These are phyloP conservation scores for Parafenestella ontariensis DNA, from an alignment of 2,329 filamentous ascomycete genomes.

Conservation along the genomic window DNA sequence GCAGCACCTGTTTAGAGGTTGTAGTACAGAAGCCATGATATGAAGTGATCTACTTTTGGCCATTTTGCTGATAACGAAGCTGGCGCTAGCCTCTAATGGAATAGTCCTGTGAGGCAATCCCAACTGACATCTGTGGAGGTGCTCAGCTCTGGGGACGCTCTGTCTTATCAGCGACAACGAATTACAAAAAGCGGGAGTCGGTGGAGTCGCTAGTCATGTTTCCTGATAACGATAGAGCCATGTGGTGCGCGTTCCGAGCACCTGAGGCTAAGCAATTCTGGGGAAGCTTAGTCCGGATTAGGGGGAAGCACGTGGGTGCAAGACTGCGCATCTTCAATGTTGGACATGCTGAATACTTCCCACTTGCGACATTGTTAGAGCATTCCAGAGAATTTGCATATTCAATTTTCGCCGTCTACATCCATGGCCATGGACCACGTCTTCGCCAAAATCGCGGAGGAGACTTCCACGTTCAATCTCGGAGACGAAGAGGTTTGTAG, in stretches of 20 bases:
- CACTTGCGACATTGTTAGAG: neutral
- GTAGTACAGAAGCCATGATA: neutral
- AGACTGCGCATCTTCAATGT: neutral
- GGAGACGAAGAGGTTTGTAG: neutral
- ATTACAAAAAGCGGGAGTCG: neutral
- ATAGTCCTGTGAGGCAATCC: too few relatives aligned
- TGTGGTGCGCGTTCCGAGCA: neutral
- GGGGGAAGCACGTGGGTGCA: neutral
- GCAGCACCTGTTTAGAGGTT: neutral
- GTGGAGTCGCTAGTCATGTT: neutral
- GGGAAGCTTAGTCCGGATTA: neutral
- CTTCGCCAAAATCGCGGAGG: neutral
- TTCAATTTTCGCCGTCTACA: neutral
- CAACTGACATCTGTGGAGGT: too few relatives aligned
- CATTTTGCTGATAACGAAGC: neutral
- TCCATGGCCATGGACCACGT: neutral
- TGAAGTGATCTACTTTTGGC: neutral
- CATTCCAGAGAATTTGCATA: neutral
- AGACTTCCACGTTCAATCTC: neutral
- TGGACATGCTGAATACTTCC: neutral
- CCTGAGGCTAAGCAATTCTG: neutral
- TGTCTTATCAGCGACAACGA: neutral
- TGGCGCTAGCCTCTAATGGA: too few relatives aligned
- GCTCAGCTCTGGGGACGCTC: neutral
- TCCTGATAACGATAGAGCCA: neutral